phyloP scores from a whole-genome alignment of 208 protist species.

The Trypanosomatidae sp. region DNA sequence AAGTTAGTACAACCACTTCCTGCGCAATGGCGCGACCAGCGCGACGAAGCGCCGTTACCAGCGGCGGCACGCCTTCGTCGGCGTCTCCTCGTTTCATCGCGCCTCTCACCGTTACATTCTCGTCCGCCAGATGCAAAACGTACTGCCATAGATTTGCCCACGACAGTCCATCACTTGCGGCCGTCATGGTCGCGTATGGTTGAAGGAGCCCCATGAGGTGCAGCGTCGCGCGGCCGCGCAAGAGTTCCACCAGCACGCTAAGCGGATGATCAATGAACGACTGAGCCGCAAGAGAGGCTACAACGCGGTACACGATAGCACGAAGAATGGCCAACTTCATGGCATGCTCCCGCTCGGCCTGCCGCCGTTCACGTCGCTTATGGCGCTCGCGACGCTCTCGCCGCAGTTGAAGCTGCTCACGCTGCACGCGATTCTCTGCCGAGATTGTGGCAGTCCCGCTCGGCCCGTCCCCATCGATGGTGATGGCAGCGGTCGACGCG shows the following conservation, averaged over 20 bases:
- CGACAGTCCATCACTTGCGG: conserved; percentile 8
- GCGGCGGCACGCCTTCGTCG: conserved; percentile 28
- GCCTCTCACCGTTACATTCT: not conserved
- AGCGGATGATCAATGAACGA: conserved; percentile 75
- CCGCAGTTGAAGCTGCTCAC: conserved; percentile 18
- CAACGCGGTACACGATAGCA: conserved; percentile 77
- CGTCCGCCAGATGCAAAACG: not conserved
- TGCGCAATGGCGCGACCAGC: conserved; percentile 37
- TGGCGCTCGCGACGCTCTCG: conserved; percentile 15
- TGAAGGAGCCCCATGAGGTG: conserved; percentile 61
- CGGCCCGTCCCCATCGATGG: not conserved
- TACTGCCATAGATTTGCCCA: conserved; percentile 20
- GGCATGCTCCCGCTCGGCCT: conserved; percentile 25
- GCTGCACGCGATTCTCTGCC: conserved; percentile 21
- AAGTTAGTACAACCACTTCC: conserved; percentile 38
- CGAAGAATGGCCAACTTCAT: conserved; percentile 52
- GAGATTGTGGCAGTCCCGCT: not conserved
- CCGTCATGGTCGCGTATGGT: conserved; percentile 37
- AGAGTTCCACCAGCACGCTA: conserved; percentile 58
- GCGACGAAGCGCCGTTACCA: conserved; percentile 42
- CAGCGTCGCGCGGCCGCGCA: conserved; percentile 69
- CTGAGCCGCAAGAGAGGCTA: conserved; percentile 53
- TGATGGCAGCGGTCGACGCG: not conserved
- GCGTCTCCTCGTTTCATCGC: conserved; percentile 3
- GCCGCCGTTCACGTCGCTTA: conserved; percentile 24